These are phyloP conservation scores for Trypanosoma conorhini DNA, from an alignment of 208 protist genomes.

Conservation along the genomic window DNA sequence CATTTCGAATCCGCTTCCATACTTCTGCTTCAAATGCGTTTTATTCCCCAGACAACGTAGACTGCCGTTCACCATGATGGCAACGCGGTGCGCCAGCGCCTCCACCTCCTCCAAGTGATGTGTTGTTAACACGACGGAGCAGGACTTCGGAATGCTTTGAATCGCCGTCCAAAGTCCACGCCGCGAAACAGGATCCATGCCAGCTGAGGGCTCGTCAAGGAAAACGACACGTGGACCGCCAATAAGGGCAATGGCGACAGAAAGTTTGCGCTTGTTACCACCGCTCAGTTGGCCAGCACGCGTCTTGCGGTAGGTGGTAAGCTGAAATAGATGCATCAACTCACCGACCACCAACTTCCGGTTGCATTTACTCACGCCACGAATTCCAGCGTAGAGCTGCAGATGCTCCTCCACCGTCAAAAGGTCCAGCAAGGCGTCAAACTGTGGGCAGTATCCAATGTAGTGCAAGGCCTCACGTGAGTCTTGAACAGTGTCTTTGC, in stretches of 20 bases:
- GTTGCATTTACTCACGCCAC: slow-evolving; percentile 32
- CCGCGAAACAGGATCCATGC: slow-evolving; percentile 87
- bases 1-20: slow-evolving; percentile 72
- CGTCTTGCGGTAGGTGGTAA: slow-evolving; percentile 38
- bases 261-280: slow-evolving; percentile 88
- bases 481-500: slow-evolving; percentile 52
- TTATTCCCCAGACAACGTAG: slow-evolving; percentile 88
- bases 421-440: slow-evolving; percentile 92
- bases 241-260: slow-evolving; percentile 77
- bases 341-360: slow-evolving; percentile 32
- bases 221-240: slow-evolving; percentile 74
- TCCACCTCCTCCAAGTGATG: slow-evolving; percentile 94
- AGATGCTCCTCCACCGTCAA: slow-evolving; percentile 95
- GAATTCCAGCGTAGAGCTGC: slow-evolving; percentile 83
- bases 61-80: slow-evolving; percentile 89
- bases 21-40: slow-evolving; percentile 86
- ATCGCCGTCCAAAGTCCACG: slow-evolving; percentile 79
- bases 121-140: slow-evolving; percentile 89
- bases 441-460: slow-evolving; percentile 97
- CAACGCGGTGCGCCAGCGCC: slow-evolving; percentile 76
- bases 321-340: slow-evolving; percentile 43
- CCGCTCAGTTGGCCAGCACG: slow-evolving; percentile 51
- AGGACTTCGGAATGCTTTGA: slow-evolving; percentile 54
- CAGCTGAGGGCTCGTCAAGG: slow-evolving; percentile 88
- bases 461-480: slow-evolving; percentile 46